phyloP scores from a whole-genome alignment of 139 green algal species.

The Chlamydomonas sphaeroides region DNA sequence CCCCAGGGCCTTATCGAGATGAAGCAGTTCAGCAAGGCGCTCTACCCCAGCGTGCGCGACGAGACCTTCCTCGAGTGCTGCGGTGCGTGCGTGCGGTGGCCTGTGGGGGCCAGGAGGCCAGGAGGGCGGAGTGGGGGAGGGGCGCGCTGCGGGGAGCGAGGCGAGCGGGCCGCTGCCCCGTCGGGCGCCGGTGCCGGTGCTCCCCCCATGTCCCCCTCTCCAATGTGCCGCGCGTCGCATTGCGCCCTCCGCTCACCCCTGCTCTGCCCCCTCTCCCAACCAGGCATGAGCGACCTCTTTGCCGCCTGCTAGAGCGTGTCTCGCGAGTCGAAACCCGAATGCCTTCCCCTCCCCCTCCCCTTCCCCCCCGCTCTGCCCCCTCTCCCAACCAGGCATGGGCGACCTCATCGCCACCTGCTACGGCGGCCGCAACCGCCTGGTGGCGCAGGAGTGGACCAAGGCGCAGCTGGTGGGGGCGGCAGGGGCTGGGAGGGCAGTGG shows the following conservation, averaged over 20 bases:
- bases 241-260: too few species aligned
- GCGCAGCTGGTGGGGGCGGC: constrained; percentile 5
- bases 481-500: neutral
- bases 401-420: constrained; percentile 86
- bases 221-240: too few species aligned
- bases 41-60: constrained; percentile 70
- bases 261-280: too few species aligned
- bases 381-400: too few species aligned
- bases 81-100: neutral
- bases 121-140: too few species aligned
- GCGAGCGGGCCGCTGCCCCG: too few species aligned
- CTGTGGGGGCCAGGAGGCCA: too few species aligned
- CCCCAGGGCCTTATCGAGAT: constrained; percentile 66
- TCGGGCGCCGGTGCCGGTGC: too few species aligned
- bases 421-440: constrained; percentile 76
- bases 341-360: too few species aligned
- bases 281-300: constrained; percentile 80
- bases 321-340: too few species aligned
- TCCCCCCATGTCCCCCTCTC: too few species aligned
- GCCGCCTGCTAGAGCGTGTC: constrained; percentile 82
- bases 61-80: constrained; percentile 81
- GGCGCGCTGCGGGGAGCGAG: constrained; percentile 2
- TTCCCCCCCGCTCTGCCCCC: too few species aligned
- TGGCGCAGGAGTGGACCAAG: constrained; percentile 65
- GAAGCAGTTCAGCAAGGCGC: constrained; percentile 56